Evolutionary conservation across 2,329 filamentous ascomycete genomes (phyloP).

Genomic region (Aspergillus eucalypticola): DNA sequence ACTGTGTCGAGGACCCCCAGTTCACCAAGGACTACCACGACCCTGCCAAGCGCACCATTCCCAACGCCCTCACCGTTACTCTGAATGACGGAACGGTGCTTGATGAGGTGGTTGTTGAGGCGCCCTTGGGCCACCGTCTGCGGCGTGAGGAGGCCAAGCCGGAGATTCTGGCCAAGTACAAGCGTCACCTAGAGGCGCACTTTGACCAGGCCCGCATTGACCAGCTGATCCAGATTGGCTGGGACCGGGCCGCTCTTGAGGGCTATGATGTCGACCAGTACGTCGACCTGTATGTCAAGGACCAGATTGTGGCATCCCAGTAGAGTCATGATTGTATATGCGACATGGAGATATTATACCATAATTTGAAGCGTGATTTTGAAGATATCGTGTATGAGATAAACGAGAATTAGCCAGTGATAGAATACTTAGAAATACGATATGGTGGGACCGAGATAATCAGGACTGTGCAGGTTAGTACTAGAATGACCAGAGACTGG

Average conservation of each 20-base stretch:
- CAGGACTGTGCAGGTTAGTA: not conserved
- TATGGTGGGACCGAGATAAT: not conserved
- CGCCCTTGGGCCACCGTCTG: constrained; percentile 87
- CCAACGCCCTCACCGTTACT: constrained; percentile 92
- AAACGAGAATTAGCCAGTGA: not conserved
- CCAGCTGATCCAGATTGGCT: constrained; percentile 77
- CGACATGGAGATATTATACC: not conserved
- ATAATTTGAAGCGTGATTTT: not conserved
- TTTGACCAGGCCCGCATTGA: constrained; percentile 75
- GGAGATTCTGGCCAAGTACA: constrained; percentile 92
- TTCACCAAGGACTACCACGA: constrained; percentile 97
- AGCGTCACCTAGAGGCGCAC: constrained; percentile 85
- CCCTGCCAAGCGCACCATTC: constrained; percentile 89
- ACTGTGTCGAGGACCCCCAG: constrained; percentile 92
- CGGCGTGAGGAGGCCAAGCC: constrained; percentile 96
- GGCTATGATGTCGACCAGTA: constrained; percentile 86
- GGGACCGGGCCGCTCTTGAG: constrained; percentile 74
- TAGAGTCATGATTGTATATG: constrained; percentile 12
- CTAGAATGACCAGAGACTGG: not conserved
- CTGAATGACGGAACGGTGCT: constrained; percentile 91
- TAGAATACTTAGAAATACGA: not conserved
- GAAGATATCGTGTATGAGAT: not conserved
- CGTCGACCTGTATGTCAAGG: constrained; percentile 77
- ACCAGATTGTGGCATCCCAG: constrained; percentile 41
- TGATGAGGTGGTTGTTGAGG: constrained; percentile 88